phyloP scores from a whole-genome alignment of 352 stramenopile genomes.

The Phytophthora boehmeriae region DNA sequence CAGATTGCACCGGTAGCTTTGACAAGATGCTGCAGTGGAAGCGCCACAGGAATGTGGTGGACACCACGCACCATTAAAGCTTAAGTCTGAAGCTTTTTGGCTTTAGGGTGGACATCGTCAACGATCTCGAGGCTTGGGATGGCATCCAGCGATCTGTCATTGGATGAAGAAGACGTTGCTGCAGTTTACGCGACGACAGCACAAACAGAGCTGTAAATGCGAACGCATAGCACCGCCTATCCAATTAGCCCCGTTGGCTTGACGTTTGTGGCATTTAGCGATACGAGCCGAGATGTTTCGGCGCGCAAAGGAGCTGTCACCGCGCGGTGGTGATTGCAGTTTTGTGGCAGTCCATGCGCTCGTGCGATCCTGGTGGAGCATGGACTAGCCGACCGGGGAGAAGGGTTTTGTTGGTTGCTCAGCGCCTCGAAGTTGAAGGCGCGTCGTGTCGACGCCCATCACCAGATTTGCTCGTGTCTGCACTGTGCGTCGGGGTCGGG shows the following conservation, averaged over 20 bases:
- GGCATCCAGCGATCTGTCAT: conserved; percentile 8
- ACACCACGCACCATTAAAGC: too few species aligned
- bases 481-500: too few species aligned
- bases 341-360: conserved; percentile 16
- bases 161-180: conserved; percentile 2
- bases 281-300: conserved; percentile 7
- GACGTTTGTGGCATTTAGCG: background rate
- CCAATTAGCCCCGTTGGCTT: background rate
- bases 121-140: conserved; percentile 1
- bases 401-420: background rate
- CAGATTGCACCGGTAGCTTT: background rate
- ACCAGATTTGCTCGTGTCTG: too few species aligned
- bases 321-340: conserved; percentile 32
- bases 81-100: too few species aligned
- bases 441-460: background rate
- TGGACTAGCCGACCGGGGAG: conserved; percentile 6
- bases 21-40: background rate
- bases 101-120: background rate
- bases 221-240: background rate
- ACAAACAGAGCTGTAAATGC: background rate
- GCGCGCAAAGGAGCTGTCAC: conserved; percentile 27
- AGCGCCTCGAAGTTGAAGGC: background rate
- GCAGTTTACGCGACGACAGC: background rate
- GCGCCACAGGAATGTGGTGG: too few species aligned
- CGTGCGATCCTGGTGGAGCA: conserved; percentile 26